A percentile compares a stretch with the other conserved stretches of the same genome.
phyloP scores from a whole-genome alignment of 371 early-diverging fungal species.

The Mucor circinelloides region DNA sequence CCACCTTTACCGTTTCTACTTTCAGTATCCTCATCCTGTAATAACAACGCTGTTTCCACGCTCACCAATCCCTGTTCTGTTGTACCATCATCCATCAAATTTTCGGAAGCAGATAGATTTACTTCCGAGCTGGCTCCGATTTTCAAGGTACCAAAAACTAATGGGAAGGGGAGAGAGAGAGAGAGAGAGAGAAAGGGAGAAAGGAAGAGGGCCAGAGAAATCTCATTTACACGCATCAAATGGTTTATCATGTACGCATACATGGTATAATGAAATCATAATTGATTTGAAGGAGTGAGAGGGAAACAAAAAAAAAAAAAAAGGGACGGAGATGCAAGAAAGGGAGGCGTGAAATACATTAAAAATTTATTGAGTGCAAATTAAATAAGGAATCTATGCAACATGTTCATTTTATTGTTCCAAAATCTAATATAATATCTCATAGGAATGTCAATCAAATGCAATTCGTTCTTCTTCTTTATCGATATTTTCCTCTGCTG shows the following conservation, averaged over 20 bases:
- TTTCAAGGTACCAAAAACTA: conserved; percentile 3
- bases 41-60: neutral
- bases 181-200: neutral
- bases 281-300: neutral
- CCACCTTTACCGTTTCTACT: conserved; percentile 23
- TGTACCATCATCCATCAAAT: conserved; percentile 8
- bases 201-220: neutral
- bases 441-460: neutral
- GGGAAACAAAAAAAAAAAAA: neutral
- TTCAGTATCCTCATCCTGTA: neutral
- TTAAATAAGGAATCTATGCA: neutral
- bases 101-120: conserved; percentile 1
- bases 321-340: neutral
- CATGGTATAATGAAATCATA: neutral
- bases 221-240: neutral
- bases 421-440: neutral
- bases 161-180: neutral
- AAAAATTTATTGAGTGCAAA: neutral
- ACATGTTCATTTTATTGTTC: neutral
- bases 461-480: neutral
- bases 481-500: neutral
- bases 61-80: neutral
- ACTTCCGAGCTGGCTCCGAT: conserved; percentile 17
- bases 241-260: neutral
- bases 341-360: neutral